Conservation (phyloP, 352 stramenopile genomes). For the Globisporangium sylvaticum region DNA sequence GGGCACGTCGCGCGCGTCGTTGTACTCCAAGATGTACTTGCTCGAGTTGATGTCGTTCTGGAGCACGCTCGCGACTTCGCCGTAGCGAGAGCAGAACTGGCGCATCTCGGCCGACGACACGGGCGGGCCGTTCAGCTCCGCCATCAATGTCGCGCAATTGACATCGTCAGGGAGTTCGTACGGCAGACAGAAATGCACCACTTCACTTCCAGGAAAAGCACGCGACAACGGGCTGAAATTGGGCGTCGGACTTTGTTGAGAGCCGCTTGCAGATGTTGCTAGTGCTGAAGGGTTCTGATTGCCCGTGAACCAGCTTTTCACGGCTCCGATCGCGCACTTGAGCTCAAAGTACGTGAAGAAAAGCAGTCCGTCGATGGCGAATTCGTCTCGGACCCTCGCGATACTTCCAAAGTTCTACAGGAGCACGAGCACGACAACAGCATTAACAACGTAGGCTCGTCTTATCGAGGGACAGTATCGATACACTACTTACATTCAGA, state of each 20-base stretch:
- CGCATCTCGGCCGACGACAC: constrained; percentile 43
- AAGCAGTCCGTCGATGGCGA: constrained; percentile 50
- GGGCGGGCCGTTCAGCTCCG: constrained; percentile 30
- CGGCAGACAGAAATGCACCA: constrained; percentile 48
- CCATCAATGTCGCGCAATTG: constrained; percentile 60
- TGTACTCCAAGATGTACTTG: constrained; percentile 74
- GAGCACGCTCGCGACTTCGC: constrained; percentile 70
- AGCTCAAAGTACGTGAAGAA: constrained; percentile 79
- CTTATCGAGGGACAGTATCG: background rate
- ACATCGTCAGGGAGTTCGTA: constrained; percentile 62
- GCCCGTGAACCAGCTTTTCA: constrained; percentile 43
- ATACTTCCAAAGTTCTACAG: constrained; percentile 61
- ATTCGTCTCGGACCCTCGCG: constrained; percentile 40
- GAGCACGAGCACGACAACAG: background rate
- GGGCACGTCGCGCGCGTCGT: constrained; percentile 53
- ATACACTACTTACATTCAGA: constrained; percentile 41
- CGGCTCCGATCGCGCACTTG: constrained; percentile 50
- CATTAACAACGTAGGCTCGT: background rate
- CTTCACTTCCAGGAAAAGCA: background rate
- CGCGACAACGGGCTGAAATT: constrained; percentile 1
- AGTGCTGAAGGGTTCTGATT: background rate
- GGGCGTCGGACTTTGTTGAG: background rate
- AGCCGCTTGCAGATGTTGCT: background rate
- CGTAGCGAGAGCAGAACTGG: constrained; percentile 62
- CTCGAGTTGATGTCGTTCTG: constrained; percentile 37